Percentiles rank a stretch among this genome's conserved stretches.
These are phyloP conservation scores for Porodaedalea pini DNA, from an alignment of 1,284 basidiomycete genomes.

Conservation along the genomic window DNA sequence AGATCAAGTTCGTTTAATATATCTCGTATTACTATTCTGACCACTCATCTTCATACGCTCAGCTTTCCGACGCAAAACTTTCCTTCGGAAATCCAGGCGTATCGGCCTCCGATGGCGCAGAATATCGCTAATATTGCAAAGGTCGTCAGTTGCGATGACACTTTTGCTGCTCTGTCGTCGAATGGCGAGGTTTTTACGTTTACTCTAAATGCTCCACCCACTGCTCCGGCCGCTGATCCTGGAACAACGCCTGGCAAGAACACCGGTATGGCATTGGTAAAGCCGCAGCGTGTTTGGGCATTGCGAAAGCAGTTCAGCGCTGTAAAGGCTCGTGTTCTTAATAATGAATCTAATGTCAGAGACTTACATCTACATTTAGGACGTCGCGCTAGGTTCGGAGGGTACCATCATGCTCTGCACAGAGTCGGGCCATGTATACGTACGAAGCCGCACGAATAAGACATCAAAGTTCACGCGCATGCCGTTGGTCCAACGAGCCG, in stretches of 20 bases:
- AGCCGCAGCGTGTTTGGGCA: conserved; percentile 91
- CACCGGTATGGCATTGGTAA: conserved; percentile 40
- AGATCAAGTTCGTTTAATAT: conserved; percentile 60
- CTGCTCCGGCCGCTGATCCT: conserved; percentile 26
- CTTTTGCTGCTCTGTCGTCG: conserved; percentile 82
- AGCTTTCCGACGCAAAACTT: conserved; percentile 71
- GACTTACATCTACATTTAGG: conserved; percentile 39
- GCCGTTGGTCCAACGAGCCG: conserved; percentile 80
- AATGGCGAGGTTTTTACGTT: conserved; percentile 94
- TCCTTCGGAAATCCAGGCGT: conserved; percentile 71
- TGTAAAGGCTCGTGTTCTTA: conserved; percentile 52
- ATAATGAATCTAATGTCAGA: background rate
- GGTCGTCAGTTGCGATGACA: conserved; percentile 76
- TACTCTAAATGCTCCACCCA: conserved; percentile 44
- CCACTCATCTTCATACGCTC: conserved; percentile 14
- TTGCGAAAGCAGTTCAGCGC: conserved; percentile 84
- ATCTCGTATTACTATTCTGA: conserved; percentile 19
- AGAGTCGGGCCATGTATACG: conserved; percentile 90
- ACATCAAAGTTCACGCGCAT: conserved; percentile 81
- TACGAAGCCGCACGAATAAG: conserved; percentile 69
- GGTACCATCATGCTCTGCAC: conserved; percentile 92
- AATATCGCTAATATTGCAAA: conserved; percentile 75
- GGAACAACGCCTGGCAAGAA: conserved; percentile 28
- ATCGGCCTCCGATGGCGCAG: conserved; percentile 73
- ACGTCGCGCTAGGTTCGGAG: conserved; percentile 86